Evolutionary conservation across 495 filamentous ascomycete species (phyloP).

Genomic region (Penicillium dipodomyicola): DNA sequence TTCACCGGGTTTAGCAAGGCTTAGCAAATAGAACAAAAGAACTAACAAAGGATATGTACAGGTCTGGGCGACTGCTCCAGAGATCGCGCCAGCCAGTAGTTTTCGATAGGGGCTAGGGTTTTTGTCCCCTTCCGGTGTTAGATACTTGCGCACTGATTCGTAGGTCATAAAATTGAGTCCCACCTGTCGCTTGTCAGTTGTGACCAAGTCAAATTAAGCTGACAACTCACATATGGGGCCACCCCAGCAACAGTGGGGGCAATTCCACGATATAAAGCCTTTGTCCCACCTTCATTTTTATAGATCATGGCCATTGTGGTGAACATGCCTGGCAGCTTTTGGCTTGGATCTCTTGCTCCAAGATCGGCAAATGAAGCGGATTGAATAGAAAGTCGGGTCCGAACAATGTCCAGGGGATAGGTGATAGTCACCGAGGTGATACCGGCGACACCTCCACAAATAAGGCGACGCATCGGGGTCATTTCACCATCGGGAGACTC

Average conservation of each 20-base stretch:
- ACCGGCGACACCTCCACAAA: slow-evolving; percentile 85
- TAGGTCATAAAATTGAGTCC: slow-evolving; percentile 99
- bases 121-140: slow-evolving; percentile 84
- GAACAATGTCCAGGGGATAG: slow-evolving; percentile 92
- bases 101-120: slow-evolving; percentile 80
- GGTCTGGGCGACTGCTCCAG: slow-evolving; percentile 93
- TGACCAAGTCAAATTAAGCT: slow-evolving; percentile 22
- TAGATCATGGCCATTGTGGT: slow-evolving; percentile 79
- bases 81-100: slow-evolving; percentile 82
- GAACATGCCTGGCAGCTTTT: slow-evolving; percentile 90
- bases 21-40: not conserved
- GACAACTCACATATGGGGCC: slow-evolving; percentile 77
- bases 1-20: not conserved
- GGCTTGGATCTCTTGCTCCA: slow-evolving; percentile 37
- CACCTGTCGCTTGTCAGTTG: slow-evolving; percentile 52
- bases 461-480: slow-evolving; percentile 63
- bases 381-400: slow-evolving; percentile 92
- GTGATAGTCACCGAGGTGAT: slow-evolving; percentile 85
- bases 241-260: slow-evolving; percentile 92
- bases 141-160: slow-evolving; percentile 76
- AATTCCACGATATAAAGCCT: slow-evolving; percentile 87
- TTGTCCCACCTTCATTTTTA: slow-evolving; percentile 79
- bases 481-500: slow-evolving; percentile 70
- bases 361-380: slow-evolving; percentile 89
- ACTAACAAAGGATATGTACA: slow-evolving; percentile 97